Evolutionary conservation across 2,329 filamentous ascomycete species (phyloP).

Genomic region (Penicillium corylophilum): DNA sequence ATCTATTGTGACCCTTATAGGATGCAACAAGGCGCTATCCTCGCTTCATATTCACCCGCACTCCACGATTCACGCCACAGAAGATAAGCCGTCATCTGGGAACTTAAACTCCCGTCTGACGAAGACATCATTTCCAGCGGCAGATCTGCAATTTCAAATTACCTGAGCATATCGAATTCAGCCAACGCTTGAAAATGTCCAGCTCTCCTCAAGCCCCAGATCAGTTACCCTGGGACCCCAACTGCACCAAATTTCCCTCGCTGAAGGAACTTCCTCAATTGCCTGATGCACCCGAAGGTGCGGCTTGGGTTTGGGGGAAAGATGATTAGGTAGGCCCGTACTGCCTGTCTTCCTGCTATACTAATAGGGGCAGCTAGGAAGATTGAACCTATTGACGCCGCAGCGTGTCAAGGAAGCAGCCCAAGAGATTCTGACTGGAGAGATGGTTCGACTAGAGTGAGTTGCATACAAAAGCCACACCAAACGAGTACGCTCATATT

Average conservation of each 20-base stretch:
- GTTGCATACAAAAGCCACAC: slow-evolving; percentile 5
- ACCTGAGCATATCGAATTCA: neutral
- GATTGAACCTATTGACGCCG: slow-evolving; percentile 58
- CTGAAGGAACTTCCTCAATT: slow-evolving; percentile 54
- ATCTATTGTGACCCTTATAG: too few species aligned
- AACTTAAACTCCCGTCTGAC: neutral
- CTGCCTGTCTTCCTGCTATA: neutral
- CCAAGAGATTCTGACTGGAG: slow-evolving; percentile 55
- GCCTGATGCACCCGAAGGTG: slow-evolving; percentile 53
- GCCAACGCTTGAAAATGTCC: slow-evolving; percentile 6
- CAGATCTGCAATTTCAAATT: neutral
- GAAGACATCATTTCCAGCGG: too few species aligned
- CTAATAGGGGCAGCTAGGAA: slow-evolving; percentile 27
- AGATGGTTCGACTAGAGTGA: slow-evolving; percentile 56
- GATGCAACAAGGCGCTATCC: too few species aligned
- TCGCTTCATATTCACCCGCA: neutral
- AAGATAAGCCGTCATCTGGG: slow-evolving; percentile 1
- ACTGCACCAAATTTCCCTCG: slow-evolving; percentile 53
- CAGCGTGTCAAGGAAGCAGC: slow-evolving; percentile 54
- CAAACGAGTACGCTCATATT: neutral
- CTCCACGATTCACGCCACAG: neutral
- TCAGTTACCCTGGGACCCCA: slow-evolving; percentile 54
- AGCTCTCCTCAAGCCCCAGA: slow-evolving; percentile 24
- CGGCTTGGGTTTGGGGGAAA: slow-evolving; percentile 62
- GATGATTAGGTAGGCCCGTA: slow-evolving; percentile 48